A percentile compares a stretch with the other conserved stretches of the same genome.
These are phyloP conservation scores for Chloranthus sessilifolius DNA, from an alignment of 164 flowering plant species.

Conservation along the genomic window DNA sequence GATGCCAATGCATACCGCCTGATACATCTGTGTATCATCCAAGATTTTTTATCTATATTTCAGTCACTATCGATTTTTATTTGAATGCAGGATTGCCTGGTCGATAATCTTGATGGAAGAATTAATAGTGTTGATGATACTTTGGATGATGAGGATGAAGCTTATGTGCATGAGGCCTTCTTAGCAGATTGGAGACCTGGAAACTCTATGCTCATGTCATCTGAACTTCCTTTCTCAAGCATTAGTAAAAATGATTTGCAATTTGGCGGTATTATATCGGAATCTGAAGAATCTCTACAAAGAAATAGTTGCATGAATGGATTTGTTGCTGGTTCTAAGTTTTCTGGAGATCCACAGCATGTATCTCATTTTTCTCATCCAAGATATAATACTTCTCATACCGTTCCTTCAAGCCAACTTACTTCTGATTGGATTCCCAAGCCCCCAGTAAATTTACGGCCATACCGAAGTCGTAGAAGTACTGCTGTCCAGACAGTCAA, in stretches of 20 bases:
- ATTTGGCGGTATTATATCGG: conserved; percentile 9
- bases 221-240: conserved; percentile 20
- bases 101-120: conserved; percentile 34
- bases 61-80: no score
- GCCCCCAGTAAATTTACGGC: conserved; percentile 31
- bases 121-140: conserved; percentile 42
- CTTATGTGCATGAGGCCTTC: conserved; percentile 85
- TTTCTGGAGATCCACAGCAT: conserved; percentile 13
- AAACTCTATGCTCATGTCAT: conserved; percentile 13
- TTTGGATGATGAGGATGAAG: conserved; percentile 53
- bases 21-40: no score
- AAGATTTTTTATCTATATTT: no score
- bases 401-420: conserved; percentile 18
- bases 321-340: conserved; percentile 19
- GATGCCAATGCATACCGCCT: no score
- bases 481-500: conserved; percentile 45
- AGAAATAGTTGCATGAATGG: conserved; percentile 14
- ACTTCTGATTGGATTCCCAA: conserved; percentile 20
- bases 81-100: conserved; percentile 39
- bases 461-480: conserved; percentile 49
- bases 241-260: conserved; percentile 12
- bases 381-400: conserved; percentile 12
- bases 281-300: conserved; percentile 15
- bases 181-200: conserved; percentile 78
- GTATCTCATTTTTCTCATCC: conserved; percentile 22